Base-by-base conservation (phyloP, 768 basidiomycete genomes). In the Mycena albidolilacea region DNA sequence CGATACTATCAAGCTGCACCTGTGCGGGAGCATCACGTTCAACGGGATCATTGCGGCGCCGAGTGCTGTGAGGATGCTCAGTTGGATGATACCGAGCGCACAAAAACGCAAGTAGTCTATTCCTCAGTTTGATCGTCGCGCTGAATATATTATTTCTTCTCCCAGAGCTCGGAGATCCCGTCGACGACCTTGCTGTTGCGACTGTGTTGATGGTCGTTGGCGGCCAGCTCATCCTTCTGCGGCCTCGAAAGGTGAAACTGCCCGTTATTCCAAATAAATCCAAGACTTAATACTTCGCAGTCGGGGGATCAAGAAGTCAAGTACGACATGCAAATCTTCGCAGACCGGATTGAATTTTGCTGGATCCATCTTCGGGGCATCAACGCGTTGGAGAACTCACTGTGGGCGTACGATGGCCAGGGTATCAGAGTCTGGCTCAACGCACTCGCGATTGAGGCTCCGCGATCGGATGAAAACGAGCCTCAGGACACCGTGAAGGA, bases 291-390 rank as follows among this genome's bases (percentile, higher is more conserved):
- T 15, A 38, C 39, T 21, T 66, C 38, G 23, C 74, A 97, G 95
- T 91, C 95, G 2, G 94, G 90, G 1, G 86, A 90, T 68, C 92
- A 95, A 76, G 97, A 98, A 84, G 95, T 97, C 80, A 95, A 93
- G 77, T 99, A 99, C 79, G 97, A 98, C 82, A 92, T 98, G 88
- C 97, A 98, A 80, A 94, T 99, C 41, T 92, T 99, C 55, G 96
- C 97, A 0, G 96, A 98, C 73, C 90, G 93, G n/a, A 95, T 99
- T 75, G 97, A 99, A 79, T 97, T 98, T 79, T 99, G 97, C 82
- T 99, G 97, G 97, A 98, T 97, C 66, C 97, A 98, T 85, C 86
- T 99, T 54, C 91, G 94, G 48, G 97, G 97, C 1, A 96, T 99
- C 50, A 95, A 93, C 7, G 91, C 95, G 2, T 84, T 99, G 59